phyloP scores from a whole-genome alignment of 805 yeast genomes.

The Candida adriatica region DNA sequence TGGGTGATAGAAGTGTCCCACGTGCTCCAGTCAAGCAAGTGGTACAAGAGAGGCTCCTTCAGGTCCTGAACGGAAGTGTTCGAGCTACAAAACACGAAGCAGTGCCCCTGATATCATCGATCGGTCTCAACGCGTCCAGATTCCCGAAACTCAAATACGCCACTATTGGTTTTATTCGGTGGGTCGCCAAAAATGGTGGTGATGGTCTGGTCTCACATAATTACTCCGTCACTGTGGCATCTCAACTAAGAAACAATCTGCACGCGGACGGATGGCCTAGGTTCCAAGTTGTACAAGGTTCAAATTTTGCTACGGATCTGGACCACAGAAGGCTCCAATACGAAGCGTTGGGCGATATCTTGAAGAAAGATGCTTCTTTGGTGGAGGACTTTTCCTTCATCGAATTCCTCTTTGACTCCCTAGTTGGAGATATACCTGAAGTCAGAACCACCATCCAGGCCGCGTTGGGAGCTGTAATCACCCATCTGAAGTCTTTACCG shows the following conservation, averaged over 20 bases:
- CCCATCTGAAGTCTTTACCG: conserved; percentile 37
- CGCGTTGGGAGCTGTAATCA: conserved; percentile 52
- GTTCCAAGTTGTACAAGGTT: conserved; percentile 31
- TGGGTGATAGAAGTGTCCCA: conserved; percentile 37
- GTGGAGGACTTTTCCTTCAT: conserved; percentile 42
- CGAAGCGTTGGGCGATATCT: conserved; percentile 68
- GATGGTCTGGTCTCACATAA: conserved; percentile 11
- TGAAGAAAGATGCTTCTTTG: conserved; percentile 39
- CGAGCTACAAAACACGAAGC: conserved; percentile 36
- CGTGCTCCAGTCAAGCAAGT: conserved; percentile 47
- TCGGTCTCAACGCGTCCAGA: conserved; percentile 51
- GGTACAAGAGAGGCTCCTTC: conserved; percentile 51
- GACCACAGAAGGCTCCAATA: conserved; percentile 59
- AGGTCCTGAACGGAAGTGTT: conserved; percentile 43
- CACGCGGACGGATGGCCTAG: conserved; percentile 57
- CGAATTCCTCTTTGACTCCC: conserved; percentile 63
- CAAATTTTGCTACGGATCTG: conserved; percentile 28
- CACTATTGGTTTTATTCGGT: conserved; percentile 57
- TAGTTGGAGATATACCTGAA: conserved; percentile 57
- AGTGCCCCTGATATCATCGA: conserved; percentile 44
- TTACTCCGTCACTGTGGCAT: conserved; percentile 39
- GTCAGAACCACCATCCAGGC: conserved; percentile 66
- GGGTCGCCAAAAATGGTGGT: conserved; percentile 38
- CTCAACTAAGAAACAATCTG: conserved; percentile 45
- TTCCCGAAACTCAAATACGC: conserved; percentile 45